Base-by-base conservation (phyloP, 2,329 filamentous ascomycete species). In the Colletotrichum sp. region DNA sequence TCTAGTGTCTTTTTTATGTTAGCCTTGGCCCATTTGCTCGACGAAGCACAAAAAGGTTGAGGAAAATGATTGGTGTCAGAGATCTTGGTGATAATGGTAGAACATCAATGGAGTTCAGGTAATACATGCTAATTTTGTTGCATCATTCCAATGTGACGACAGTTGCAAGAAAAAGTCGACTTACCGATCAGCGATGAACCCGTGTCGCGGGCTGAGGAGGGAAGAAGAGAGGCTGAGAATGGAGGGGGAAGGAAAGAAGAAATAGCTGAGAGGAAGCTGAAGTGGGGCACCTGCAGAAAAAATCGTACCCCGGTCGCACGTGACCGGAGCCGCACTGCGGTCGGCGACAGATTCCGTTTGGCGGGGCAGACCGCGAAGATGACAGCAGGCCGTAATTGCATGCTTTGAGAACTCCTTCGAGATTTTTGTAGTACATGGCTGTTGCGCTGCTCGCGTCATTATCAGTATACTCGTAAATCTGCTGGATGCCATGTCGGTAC, bases 1-100 rank as follows among this genome's bases (percentile, higher is more conserved):
- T 31, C 58, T 74, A 34, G 47, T 33, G 38, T 54, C 65, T 71
- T 66, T 21, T 51, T 8, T 13, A 8, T 24, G 76, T 82, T 78
- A 81, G 79, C 78, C 16, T 62, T 67, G 66, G 54, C 59, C 34
- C 36, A 16, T 29, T 61, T 70, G 1, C 51, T 57, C 66, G 66
- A 73, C 65, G 38, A 65, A 70, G 47, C 51, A 59, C 24, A 62
- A 73, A 51, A 33, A 58, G 73, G 47, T 65, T 8, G 62, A 43
- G 72, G 59, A 64, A 69, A 72, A 58, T 67, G 73, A 76, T 77
- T 82, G 82, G 82, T 82, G 80, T 93, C 91, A 93, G 91, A 92
- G 90, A 93, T 93, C 90, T 93, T 92, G 90, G 90, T 92, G 89
- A 91, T 90, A 89, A 90, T 88, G 86, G 80, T 81, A 83, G 84